phyloP scores from a whole-genome alignment of 805 yeast species.

The Clavispora fructus region DNA sequence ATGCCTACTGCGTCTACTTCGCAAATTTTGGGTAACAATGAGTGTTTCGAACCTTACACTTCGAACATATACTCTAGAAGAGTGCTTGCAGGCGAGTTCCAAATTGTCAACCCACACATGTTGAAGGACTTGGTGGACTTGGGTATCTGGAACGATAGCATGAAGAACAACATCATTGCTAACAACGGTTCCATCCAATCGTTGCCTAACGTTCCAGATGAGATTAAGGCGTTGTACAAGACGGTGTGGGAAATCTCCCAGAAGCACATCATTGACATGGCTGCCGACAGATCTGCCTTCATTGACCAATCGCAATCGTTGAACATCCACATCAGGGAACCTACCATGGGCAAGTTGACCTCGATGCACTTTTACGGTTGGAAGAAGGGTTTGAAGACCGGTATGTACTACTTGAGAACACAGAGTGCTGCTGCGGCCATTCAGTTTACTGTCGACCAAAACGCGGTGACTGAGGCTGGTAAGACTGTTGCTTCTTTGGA shows the following conservation, averaged over 20 bases:
- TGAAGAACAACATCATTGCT: slow-evolving; percentile 52
- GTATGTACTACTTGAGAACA: slow-evolving; percentile 96
- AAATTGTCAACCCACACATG: slow-evolving; percentile 56
- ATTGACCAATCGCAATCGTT: slow-evolving; percentile 91
- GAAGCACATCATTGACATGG: slow-evolving; percentile 52
- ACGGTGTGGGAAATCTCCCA: slow-evolving; percentile 63
- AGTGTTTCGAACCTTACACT: slow-evolving; percentile 60
- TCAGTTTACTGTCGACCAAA: slow-evolving; percentile 61
- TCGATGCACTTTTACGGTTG: slow-evolving; percentile 99
- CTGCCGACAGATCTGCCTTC: slow-evolving; percentile 72
- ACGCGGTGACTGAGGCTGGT: slow-evolving; percentile 36
- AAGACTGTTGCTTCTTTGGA: slow-evolving; percentile 33
- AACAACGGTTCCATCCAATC: slow-evolving; percentile 56
- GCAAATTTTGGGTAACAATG: slow-evolving; percentile 57
- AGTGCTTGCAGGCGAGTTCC: slow-evolving; percentile 61
- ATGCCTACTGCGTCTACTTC: slow-evolving; percentile 69
- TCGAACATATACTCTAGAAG: slow-evolving; percentile 60
- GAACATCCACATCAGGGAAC: slow-evolving; percentile 81
- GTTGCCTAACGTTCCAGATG: slow-evolving; percentile 50
- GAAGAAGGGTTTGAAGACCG: slow-evolving; percentile 97
- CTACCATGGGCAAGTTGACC: slow-evolving; percentile 94
- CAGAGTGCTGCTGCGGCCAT: slow-evolving; percentile 97
- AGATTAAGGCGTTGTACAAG: slow-evolving; percentile 49
- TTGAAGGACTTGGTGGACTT: slow-evolving; percentile 53
- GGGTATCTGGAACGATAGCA: slow-evolving; percentile 53